Base-by-base conservation (phyloP, 2,329 filamentous ascomycete species). In the Fusarium heterosporum region DNA sequence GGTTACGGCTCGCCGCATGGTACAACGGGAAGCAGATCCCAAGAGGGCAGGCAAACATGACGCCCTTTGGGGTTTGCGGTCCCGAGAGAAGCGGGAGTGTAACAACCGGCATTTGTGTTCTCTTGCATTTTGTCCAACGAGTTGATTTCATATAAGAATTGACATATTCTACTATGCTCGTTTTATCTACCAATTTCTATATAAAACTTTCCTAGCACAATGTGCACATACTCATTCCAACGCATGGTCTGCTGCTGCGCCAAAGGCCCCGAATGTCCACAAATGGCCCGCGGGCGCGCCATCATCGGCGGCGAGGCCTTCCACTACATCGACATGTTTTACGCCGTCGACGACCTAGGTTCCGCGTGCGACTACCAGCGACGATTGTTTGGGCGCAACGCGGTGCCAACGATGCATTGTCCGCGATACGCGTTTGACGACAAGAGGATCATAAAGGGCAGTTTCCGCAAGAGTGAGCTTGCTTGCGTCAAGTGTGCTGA, bases 171-270 rank as follows among this genome's bases (percentile, higher is more conserved):
- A 5, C 14, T 3, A 3, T 28, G 17, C 10, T 26, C 2, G 10
- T 7, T 29, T 8, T 16, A 43, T 2, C 19, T 8, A 8, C n/a
- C n/a, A n/a, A n/a, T n/a, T n/a, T 19, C 5, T 36, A 9, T 17
- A 25, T n/a, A 10, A 30, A 25, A 8, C 28, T 2, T 10, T 28
- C 38, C 12, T 6, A 49, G 10, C 34, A 16, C 16, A 41, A 73
- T 73, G 72, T 73, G 72, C 56, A 73, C 72, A 45, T 73, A 73
- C 48, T 69, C 71, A 0, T 73, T 72, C 61, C 68, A 73, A 48
- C 70, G 70, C 46, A 61, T 69, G 51, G 70, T 72, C 49, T 73
- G 72, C 70, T 68, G 61, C 47, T 73, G 71, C 66, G 70, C 70
- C 61, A 73, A 73, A 49, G 71, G 71, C n/a, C 51, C 61, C 45